phyloP scores from a whole-genome alignment of 768 basidiomycete genomes.

The Calocybe gangraenosa region DNA sequence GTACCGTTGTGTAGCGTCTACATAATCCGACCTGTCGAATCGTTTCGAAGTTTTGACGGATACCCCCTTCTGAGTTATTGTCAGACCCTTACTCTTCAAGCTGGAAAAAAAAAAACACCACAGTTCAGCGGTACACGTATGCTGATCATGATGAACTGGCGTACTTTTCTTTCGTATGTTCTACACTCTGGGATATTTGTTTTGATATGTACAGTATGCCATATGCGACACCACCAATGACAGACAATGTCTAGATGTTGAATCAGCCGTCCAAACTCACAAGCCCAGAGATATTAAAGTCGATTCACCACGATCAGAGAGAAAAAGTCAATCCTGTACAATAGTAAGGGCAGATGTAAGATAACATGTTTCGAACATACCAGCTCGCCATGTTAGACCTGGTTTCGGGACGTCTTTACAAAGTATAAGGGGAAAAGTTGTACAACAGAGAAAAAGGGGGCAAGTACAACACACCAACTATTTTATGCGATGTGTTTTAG shows the following conservation, averaged over 20 bases:
- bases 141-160: constrained; percentile 13
- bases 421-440: no score
- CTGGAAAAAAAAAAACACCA: constrained; percentile 32
- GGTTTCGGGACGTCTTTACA: no score
- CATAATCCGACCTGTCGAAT: constrained; percentile 59
- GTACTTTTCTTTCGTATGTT: constrained; percentile 53
- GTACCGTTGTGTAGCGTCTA: constrained; percentile 75
- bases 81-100: constrained; percentile 52
- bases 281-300: no score
- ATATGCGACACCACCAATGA: constrained; percentile 44
- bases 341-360: not conserved
- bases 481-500: no score
- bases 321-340: constrained; percentile 36
- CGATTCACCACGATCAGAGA: constrained; percentile 34
- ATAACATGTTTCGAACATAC: constrained; percentile 1
- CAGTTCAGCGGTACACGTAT: not conserved
- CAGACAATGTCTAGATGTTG: constrained; percentile 37
- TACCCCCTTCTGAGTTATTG: constrained; percentile 56
- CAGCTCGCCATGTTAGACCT: constrained; percentile 11
- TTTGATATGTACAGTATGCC: constrained; percentile 34
- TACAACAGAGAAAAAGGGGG: no score
- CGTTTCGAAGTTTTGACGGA: constrained; percentile 60
- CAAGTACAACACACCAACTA: no score
- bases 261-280: no score
- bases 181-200: constrained; percentile 36